Evolutionary conservation across 1,284 basidiomycete species (phyloP).

Genomic region (Fomitopsis pinicola): DNA sequence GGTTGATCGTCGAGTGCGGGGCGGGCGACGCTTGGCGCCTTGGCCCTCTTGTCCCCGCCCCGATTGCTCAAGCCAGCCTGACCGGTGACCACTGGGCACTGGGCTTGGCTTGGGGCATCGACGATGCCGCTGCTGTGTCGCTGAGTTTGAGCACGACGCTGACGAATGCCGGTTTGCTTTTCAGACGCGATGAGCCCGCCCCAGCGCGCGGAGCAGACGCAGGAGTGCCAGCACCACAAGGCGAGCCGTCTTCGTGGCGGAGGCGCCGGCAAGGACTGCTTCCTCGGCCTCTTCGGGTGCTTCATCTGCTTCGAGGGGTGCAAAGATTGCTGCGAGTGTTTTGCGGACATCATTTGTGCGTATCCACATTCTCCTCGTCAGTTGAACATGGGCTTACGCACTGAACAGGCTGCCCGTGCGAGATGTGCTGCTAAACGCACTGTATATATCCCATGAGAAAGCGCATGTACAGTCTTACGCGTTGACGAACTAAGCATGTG

Average conservation of each 20-base stretch:
- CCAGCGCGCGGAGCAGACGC: slow-evolving; percentile 23
- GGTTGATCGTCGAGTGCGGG: not conserved
- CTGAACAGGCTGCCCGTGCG: slow-evolving; percentile 37
- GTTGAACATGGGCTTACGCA: too few relatives aligned
- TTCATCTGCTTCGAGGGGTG: slow-evolving; percentile 62
- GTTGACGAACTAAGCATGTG: not conserved
- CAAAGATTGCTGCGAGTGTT: slow-evolving; percentile 40
- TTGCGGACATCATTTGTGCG: slow-evolving; percentile 40
- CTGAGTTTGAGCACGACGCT: not conserved
- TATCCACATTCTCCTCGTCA: slow-evolving; percentile 3
- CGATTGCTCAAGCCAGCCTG: not conserved
- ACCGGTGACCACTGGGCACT: not conserved
- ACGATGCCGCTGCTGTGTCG: not conserved
- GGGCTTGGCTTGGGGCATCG: not conserved
- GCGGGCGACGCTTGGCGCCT: not conserved
- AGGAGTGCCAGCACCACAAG: slow-evolving; percentile 35
- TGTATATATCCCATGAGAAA: not conserved
- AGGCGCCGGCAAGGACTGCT: slow-evolving; percentile 62
- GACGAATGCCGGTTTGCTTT: not conserved
- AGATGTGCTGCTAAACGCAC: slow-evolving; percentile 35
- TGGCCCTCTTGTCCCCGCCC: not conserved
- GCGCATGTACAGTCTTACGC: not conserved
- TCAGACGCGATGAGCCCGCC: slow-evolving; percentile 39
- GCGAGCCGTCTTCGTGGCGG: slow-evolving; percentile 55
- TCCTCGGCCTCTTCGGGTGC: slow-evolving; percentile 52